phyloP scores from a whole-genome alignment of 805 yeast species.

The Tetrapisispora iriomotensis region DNA sequence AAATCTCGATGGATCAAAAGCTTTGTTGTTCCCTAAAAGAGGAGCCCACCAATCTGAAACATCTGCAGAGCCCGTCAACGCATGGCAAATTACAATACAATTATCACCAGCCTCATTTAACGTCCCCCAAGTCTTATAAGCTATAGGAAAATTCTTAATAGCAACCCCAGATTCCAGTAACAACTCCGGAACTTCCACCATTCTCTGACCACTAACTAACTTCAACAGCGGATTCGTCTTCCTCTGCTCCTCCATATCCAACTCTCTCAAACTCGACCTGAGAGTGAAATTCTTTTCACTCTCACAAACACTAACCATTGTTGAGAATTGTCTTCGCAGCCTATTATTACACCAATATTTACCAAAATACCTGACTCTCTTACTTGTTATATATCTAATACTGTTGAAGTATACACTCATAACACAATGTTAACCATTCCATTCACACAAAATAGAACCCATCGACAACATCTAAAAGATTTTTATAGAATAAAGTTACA shows the following conservation, averaged over 20 bases:
- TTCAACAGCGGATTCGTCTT: constrained; percentile 51
- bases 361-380: neutral
- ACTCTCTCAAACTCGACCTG: constrained; percentile 7
- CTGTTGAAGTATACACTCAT: constrained; percentile 2
- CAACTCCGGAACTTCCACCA: constrained; percentile 66
- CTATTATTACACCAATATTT: neutral
- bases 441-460: no score
- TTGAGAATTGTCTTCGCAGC: neutral
- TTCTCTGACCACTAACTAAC: constrained; percentile 67
- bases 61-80: constrained; percentile 90
- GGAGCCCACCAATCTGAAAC: constrained; percentile 99
- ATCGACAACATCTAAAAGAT: no score
- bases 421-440: neutral
- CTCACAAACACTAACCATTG: neutral
- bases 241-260: constrained; percentile 17
- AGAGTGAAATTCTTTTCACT: neutral
- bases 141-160: constrained; percentile 71
- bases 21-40: constrained; percentile 63
- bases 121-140: constrained; percentile 92
- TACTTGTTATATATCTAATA: neutral
- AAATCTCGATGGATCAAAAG: constrained; percentile 84
- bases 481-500: no score
- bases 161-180: constrained; percentile 73
- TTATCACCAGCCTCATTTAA: constrained; percentile 62
- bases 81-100: constrained; percentile 88